Percentiles rank a stretch among this genome's conserved stretches.
Conservation (phyloP, 345 rosid genomes). For the Geranium brycei region DNA sequence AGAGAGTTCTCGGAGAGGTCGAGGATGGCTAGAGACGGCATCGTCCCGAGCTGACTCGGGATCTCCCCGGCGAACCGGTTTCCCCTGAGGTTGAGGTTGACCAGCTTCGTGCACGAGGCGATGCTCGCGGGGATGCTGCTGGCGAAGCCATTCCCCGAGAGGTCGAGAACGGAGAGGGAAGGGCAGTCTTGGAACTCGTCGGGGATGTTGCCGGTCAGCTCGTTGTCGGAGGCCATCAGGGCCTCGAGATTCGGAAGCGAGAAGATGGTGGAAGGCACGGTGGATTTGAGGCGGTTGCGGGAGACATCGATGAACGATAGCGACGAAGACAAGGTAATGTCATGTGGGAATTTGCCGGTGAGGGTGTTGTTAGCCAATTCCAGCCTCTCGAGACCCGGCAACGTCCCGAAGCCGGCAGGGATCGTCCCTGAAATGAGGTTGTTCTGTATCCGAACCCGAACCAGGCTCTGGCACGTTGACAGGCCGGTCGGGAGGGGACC, state of each 20-base stretch:
- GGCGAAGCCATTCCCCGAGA: conserved; percentile 59
- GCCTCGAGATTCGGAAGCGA: conserved; percentile 59
- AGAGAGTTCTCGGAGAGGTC: conserved; percentile 76
- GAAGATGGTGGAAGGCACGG: conserved; percentile 59
- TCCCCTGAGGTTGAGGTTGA: conserved; percentile 51
- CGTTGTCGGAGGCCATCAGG: conserved; percentile 64
- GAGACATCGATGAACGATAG: conserved; percentile 81
- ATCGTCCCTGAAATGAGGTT: conserved; percentile 57
- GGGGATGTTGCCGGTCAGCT: conserved; percentile 50
- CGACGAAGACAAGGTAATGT: conserved; percentile 44
- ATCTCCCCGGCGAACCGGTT: conserved; percentile 47
- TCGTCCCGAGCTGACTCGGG: conserved; percentile 40
- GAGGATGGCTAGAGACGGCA: conserved; percentile 64
- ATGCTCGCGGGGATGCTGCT: conserved; percentile 55
- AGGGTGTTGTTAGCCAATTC: conserved; percentile 74
- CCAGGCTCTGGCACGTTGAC: conserved; percentile 44
- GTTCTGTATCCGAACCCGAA: conserved; percentile 63
- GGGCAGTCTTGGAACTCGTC: conserved; percentile 68
- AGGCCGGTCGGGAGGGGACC: conserved; percentile 45
- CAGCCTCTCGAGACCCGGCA: conserved; percentile 62
- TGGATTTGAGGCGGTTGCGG: conserved; percentile 43
- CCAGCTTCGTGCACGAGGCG: conserved; percentile 65
- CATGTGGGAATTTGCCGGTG: conserved; percentile 62
- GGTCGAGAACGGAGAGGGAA: conserved; percentile 61
- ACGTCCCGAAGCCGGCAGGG: conserved; percentile 53